phyloP scores from a whole-genome alignment of 148 eudicot genomes.

The Vaccinium macrocarpon region DNA sequence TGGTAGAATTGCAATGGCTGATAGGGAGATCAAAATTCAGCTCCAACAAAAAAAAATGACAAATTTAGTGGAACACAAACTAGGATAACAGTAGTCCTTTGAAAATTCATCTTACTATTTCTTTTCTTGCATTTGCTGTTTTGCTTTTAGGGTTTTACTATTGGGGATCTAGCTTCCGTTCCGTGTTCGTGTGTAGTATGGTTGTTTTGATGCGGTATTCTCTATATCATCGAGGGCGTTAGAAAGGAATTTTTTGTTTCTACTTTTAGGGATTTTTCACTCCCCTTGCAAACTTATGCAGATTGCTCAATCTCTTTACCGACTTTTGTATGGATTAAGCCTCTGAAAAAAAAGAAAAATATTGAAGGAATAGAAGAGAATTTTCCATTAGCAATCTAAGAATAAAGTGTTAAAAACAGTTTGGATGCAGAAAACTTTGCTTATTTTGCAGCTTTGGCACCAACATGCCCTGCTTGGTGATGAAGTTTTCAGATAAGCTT shows the following conservation, averaged over 20 bases:
- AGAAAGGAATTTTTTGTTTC: no score
- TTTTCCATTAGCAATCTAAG: slow-evolving; percentile 20
- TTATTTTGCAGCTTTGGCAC: neutral
- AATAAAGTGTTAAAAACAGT: slow-evolving; percentile 17
- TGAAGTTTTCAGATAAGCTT: neutral
- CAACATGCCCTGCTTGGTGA: neutral
- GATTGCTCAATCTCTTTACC: neutral
- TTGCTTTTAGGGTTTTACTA: neutral
- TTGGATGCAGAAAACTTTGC: neutral
- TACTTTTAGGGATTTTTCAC: neutral
- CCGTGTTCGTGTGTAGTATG: neutral
- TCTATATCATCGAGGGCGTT: neutral
- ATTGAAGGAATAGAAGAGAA: neutral
- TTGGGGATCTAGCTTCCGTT: neutral
- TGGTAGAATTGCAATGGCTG: neutral
- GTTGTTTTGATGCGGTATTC: neutral
- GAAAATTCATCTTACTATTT: no score
- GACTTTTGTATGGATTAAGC: slow-evolving; percentile 15
- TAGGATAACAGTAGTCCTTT: no score
- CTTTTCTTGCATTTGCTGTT: neutral
- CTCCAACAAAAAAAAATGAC: neutral
- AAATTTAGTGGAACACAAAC: no score
- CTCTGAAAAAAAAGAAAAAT: neutral
- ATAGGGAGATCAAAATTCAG: neutral
- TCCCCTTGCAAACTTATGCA: neutral